phyloP scores from a whole-genome alignment of 345 rosid genomes.

The Rhodamnia argentea region DNA sequence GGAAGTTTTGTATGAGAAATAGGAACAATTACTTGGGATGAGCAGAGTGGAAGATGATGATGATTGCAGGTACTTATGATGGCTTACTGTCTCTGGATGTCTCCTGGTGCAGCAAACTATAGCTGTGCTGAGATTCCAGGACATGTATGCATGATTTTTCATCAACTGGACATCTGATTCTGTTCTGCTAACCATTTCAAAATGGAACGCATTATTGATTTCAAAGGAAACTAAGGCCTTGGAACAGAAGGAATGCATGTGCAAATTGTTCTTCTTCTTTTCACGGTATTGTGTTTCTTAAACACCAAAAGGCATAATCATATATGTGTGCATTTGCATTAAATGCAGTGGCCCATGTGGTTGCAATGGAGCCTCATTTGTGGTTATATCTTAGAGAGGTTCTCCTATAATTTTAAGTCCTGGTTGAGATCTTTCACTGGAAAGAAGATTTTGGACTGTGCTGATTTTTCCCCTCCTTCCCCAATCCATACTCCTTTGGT shows the following conservation, averaged over 20 bases:
- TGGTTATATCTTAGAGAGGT: neutral
- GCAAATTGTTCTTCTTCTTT: neutral
- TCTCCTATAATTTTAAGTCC: neutral
- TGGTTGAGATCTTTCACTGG: neutral
- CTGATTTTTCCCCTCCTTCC: neutral
- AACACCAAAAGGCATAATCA: neutral
- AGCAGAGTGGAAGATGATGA: constrained; percentile 20
- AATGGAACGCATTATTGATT: neutral
- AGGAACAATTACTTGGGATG: neutral
- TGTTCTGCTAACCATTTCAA: neutral
- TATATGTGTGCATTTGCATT: neutral
- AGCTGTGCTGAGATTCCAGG: constrained; percentile 11
- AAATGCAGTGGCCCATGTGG: neutral
- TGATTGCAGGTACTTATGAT: constrained; percentile 12
- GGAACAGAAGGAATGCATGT: neutral
- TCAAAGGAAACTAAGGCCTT: neutral
- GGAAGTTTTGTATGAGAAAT: neutral
- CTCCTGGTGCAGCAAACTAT: constrained; percentile 8
- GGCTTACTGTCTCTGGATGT: constrained; percentile 1
- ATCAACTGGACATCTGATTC: constrained; percentile 7
- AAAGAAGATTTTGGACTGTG: neutral
- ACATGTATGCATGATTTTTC: constrained; percentile 9
- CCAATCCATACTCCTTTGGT: neutral
- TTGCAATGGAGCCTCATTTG: neutral
- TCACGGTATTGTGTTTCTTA: neutral